These are phyloP conservation scores for Entomortierella lignicola DNA, from an alignment of 192 early-diverging fungal genomes.

Conservation along the genomic window DNA sequence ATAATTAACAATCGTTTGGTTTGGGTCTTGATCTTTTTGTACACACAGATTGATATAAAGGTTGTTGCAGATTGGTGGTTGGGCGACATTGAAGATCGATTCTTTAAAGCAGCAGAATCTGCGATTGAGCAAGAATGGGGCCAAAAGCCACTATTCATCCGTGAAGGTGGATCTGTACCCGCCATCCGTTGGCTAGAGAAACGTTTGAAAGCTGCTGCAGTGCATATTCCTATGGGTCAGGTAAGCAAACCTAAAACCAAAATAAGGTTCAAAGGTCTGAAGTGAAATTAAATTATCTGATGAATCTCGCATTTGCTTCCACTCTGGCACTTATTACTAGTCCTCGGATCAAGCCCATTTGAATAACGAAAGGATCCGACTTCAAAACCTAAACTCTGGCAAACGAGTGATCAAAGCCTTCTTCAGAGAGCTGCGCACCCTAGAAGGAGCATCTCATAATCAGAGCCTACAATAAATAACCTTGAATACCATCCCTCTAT, in stretches of 20 bases:
- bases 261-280: too few species aligned
- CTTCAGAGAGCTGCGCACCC: conserved; percentile 32
- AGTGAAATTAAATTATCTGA: too few species aligned
- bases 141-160: conserved; percentile 74
- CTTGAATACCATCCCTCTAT: too few species aligned
- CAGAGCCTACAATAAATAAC: background rate
- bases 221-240: conserved; percentile 84
- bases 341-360: conserved; percentile 84
- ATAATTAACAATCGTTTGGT: conserved; percentile 18
- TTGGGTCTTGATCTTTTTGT: too few species aligned
- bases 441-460: conserved; percentile 19
- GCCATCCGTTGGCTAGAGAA: conserved; percentile 80
- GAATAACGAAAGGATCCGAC: conserved; percentile 79
- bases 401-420: conserved; percentile 71
- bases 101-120: conserved; percentile 74
- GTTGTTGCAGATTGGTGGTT: conserved; percentile 82
- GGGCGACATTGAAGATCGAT: conserved; percentile 71
- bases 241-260: conserved; percentile 22
- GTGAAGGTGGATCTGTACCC: conserved; percentile 84
- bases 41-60: conserved; percentile 66
- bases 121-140: conserved; percentile 74
- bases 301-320: too few species aligned
- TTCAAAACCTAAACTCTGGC: conserved; percentile 75
- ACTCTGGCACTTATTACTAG: conserved; percentile 19
- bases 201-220: conserved; percentile 70